These are phyloP conservation scores for Solidago caesia DNA, from an alignment of 129 eudicot genomes.

Conservation along the genomic window DNA sequence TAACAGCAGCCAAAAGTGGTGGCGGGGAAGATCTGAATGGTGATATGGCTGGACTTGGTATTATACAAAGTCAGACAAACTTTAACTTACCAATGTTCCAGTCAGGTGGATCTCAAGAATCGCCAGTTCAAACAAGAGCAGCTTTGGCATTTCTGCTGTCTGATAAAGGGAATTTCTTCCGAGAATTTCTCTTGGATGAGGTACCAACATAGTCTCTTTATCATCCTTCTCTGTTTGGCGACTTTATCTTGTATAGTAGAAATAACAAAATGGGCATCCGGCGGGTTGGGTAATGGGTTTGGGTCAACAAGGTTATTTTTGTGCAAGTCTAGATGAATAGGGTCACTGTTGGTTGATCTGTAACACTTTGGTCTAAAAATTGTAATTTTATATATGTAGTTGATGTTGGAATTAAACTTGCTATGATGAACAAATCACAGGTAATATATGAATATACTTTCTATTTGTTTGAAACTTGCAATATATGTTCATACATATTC, in stretches of 20 bases:
- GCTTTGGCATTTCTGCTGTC: conserved; percentile 88
- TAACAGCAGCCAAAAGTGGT: conserved; percentile 97
- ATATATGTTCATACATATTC: too few relatives aligned
- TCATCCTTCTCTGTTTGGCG: neutral
- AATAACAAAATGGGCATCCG: too few relatives aligned
- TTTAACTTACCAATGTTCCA: conserved; percentile 38
- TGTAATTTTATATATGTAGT: too few relatives aligned
- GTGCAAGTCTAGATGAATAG: too few relatives aligned
- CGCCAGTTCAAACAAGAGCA: conserved; percentile 90
- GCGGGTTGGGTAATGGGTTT: too few relatives aligned
- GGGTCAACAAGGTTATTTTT: too few relatives aligned
- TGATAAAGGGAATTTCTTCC: conserved; percentile 89
- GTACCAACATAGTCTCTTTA: conserved; percentile 30
- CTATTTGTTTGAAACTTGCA: too few relatives aligned
- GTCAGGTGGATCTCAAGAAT: conserved; percentile 42
- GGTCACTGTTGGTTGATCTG: too few relatives aligned
- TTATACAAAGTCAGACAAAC: conserved; percentile 56
- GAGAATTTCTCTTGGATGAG: conserved; percentile 98
- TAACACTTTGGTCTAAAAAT: too few relatives aligned
- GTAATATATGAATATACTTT: too few relatives aligned
- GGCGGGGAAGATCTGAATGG: conserved; percentile 92
- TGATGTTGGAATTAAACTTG: too few relatives aligned
- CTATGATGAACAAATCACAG: too few relatives aligned
- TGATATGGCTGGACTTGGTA: conserved; percentile 95
- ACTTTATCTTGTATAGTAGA: neutral